Evolutionary conservation across 2,329 filamentous ascomycete species (phyloP).

Genomic region (Diatrype stigma): DNA sequence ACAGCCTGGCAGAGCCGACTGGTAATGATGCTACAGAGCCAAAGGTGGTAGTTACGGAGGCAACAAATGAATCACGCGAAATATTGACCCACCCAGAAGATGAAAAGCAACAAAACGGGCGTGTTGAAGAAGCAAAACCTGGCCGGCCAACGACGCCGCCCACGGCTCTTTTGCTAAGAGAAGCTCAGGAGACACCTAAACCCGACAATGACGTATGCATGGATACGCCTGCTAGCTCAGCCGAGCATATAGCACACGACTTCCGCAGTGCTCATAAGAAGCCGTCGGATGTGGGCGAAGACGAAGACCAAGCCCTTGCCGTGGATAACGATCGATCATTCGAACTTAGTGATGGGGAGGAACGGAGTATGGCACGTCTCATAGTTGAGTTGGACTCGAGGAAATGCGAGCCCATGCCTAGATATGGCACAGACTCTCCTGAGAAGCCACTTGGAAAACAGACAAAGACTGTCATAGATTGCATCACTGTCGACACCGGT

Average conservation of each 20-base stretch:
- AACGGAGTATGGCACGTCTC: slow-evolving; percentile 44
- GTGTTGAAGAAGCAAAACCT: not conserved
- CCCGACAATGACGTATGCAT: slow-evolving; percentile 45
- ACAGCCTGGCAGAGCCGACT: not conserved
- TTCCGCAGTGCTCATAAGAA: not conserved
- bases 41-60: not conserved
- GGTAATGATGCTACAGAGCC: not conserved
- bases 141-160: slow-evolving; percentile 12
- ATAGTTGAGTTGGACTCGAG: slow-evolving; percentile 46
- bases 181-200: slow-evolving; percentile 33
- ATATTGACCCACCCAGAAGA: not conserved
- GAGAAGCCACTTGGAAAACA: slow-evolving; percentile 15
- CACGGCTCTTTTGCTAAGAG: slow-evolving; percentile 9
- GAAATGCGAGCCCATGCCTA: slow-evolving; percentile 26
- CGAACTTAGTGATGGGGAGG: slow-evolving; percentile 35
- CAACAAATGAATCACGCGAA: not conserved
- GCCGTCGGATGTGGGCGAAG: not conserved
- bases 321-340: slow-evolving; percentile 24
- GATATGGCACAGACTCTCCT: slow-evolving; percentile 23
- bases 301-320: not conserved
- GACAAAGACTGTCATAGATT: slow-evolving; percentile 10
- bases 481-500: slow-evolving; percentile 18
- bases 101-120: not conserved
- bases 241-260: slow-evolving; percentile 22
- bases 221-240: slow-evolving; percentile 44